Conservation (phyloP, 2,329 filamentous ascomycete genomes). For the Epichloe brachyelytri region DNA sequence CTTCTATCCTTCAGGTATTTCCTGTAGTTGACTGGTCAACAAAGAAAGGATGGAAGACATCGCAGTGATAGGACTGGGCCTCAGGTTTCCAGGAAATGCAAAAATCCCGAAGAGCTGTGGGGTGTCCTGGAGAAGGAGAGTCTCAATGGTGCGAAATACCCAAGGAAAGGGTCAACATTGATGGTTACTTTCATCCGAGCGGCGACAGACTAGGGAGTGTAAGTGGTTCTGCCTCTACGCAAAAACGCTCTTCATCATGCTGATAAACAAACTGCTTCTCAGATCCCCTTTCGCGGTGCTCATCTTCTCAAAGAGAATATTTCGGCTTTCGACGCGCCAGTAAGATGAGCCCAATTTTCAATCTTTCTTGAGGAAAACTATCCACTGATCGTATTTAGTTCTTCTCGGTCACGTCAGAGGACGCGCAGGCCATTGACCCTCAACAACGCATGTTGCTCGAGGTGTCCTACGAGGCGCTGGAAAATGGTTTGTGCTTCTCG, state of each 20-base stretch:
- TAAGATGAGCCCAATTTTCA: slow-evolving; percentile 14
- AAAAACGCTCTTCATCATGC: background rate
- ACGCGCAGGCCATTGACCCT: slow-evolving; percentile 40
- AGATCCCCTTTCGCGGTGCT: slow-evolving; percentile 35
- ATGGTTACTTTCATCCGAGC: slow-evolving; percentile 41
- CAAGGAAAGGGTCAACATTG: slow-evolving; percentile 33
- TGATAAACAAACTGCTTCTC: slow-evolving; percentile 3
- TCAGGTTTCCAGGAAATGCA: slow-evolving; percentile 38
- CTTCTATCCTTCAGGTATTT: background rate
- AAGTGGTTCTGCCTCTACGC: slow-evolving; percentile 9
- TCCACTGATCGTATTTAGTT: slow-evolving; percentile 23
- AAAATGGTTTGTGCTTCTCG: slow-evolving; percentile 27
- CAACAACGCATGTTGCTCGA: slow-evolving; percentile 40
- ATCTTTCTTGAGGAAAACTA: background rate
- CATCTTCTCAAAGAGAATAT: slow-evolving; percentile 38
- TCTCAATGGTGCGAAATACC: slow-evolving; percentile 39
- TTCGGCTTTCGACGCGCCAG: slow-evolving; percentile 34
- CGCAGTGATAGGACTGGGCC: slow-evolving; percentile 37
- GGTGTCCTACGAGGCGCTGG: slow-evolving; percentile 35
- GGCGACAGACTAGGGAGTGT: slow-evolving; percentile 35
- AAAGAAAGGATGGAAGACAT: slow-evolving; percentile 24
- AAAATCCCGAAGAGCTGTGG: slow-evolving; percentile 33
- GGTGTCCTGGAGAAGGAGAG: slow-evolving; percentile 28
- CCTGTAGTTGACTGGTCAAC: background rate
- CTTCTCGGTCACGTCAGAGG: slow-evolving; percentile 35